Conservation (phyloP, 352 stramenopile genomes). For the Globisporangium carolinianum region DNA sequence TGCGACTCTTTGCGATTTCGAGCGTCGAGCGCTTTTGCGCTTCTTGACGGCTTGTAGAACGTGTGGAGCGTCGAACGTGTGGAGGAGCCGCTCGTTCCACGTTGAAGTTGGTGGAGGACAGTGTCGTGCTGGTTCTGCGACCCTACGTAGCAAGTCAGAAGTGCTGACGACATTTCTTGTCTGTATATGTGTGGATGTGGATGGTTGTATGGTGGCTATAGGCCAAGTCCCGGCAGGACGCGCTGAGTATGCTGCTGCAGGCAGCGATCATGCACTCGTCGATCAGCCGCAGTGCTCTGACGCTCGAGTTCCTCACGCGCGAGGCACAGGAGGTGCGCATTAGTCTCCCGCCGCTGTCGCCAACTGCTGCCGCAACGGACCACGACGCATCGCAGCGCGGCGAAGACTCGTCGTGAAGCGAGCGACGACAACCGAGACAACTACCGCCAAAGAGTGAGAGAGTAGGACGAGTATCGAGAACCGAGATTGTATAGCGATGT, state of each 20-base stretch:
- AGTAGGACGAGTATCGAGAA: too few species aligned
- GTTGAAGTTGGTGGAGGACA: too few species aligned
- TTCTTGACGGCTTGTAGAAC: too few species aligned
- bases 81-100: too few species aligned
- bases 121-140: too few species aligned
- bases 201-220: background rate
- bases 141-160: too few species aligned
- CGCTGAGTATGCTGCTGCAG: conserved; percentile 72
- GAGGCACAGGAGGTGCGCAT: conserved; percentile 73
- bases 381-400: conserved; percentile 25
- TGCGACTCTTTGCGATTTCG: background rate
- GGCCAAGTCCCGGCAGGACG: conserved; percentile 69
- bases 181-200: background rate
- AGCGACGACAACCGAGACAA: too few species aligned
- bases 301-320: conserved; percentile 74
- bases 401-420: conserved; percentile 32
- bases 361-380: conserved; percentile 13
- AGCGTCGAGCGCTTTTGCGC: background rate
- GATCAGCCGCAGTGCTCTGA: conserved; percentile 56
- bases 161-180: too few species aligned
- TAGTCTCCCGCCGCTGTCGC: conserved; percentile 73
- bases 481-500: too few species aligned
- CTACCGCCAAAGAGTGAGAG: too few species aligned
- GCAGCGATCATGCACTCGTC: conserved; percentile 78
- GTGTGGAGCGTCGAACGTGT: too few species aligned